Base-by-base conservation (phyloP, 2,329 filamentous ascomycete species). In the Exserohilum rostratum region DNA sequence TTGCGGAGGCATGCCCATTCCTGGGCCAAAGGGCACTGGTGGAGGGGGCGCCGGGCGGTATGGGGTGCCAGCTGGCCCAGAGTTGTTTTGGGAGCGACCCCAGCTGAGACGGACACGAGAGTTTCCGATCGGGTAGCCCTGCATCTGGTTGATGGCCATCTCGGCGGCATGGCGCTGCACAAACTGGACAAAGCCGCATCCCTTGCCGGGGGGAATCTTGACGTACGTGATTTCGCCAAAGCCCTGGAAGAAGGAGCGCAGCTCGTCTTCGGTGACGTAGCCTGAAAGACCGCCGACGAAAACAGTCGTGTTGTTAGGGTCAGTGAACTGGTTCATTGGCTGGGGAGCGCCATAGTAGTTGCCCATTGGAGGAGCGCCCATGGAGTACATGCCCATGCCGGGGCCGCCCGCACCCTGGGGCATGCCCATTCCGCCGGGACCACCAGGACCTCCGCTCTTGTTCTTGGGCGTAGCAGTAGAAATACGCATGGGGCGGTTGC, bases 131-230 rank as follows among this genome's bases (percentile, higher is more conserved):
- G 95, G 95, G 76, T 99, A 99, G 58, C 95, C 95, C 80, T 99
- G 95, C 95, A 99, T 99, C 80, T 99, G 95, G 81, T 99, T 99
- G 85, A 99, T 99, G 66, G 95, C 95, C 95, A 99, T 99, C 82
- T 99, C 95, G 12, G 95, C 95, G 48, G 95, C 95, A 72, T 99
- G 95, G 65, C 95, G 92, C 81, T 99, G 95, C 53, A 99, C 95
- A 69, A 99, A 99, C 79, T 99, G 95, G 55, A 99, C 95, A 74
- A 99, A 99, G 54, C 95, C 95, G 73, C 95, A 99, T 67, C 95
- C 95, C 86, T 99, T 99, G 80, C 95, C 95, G 62, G 95, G 93
- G 49, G 95, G 95, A 55, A 99, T 99, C 87, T 99, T 99, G 82
- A 99, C 95, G 77, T 99, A 99, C 69, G 95, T 99, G 74, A 99